Base-by-base conservation (phyloP, 164 flowering plant species). In the Macadamia tetraphylla region DNA sequence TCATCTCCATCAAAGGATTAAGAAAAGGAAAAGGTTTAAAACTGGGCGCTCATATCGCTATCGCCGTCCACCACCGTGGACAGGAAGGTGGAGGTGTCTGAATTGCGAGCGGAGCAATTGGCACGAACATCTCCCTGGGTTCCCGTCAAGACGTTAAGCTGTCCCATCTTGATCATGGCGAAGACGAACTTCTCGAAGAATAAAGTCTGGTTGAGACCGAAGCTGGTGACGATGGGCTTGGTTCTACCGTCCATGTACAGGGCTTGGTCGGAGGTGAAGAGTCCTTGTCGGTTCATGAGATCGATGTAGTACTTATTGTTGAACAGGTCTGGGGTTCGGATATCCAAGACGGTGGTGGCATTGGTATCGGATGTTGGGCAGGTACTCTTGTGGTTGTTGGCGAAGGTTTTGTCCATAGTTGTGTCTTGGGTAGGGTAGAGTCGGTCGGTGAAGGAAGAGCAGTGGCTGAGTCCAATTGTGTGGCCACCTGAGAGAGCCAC, bases 401-500 rank as follows among this genome's bases (percentile, higher is more conserved):
- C 88, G 23, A 80, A 87, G 29, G 75, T 77, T 43, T 74, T 35
- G 79, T 86, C 82, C 85, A 88, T 67, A 66, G 75, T 74, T 6
- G 87, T 62, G 80, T 88, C 94, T 58, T 81, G 84, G 10, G 72
- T 75, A 0, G 90, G 90, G 84, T 81, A 86, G 52, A 88, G 83
- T 5, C 93, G 81, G 15, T 43, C 32, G 6, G 70, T 62, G 82
- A 88, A 88, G 58, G 88, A 81, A 23, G 71, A 17, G 83, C 93
- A 88, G 68, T 88, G 93, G 64, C 80, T 44, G 18, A 80, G 65
- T 0, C 93, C 93, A 61, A 88, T 81, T 62, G 93, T 88, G 85
- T 88, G 93, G 74, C 83, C 88, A 3, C 93, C 93, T 63, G 88
- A 86, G 69, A 87, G 88, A 18, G 89, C 89, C 11, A 86, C 92